Conservation (phyloP, 495 filamentous ascomycete genomes). For the Annulohypoxylon stygium region DNA sequence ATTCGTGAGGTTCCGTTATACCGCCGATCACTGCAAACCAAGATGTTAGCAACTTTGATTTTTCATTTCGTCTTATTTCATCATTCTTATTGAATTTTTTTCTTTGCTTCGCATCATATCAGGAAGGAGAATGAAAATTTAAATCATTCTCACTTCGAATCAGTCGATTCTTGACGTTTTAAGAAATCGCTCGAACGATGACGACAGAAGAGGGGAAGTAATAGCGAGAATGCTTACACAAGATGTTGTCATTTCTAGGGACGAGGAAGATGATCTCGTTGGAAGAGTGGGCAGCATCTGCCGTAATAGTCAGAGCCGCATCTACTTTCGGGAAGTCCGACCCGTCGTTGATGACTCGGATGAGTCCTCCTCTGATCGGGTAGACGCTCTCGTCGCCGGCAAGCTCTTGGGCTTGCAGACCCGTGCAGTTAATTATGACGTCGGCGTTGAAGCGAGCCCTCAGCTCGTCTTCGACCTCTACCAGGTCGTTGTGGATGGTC, state of each 20-base stretch:
- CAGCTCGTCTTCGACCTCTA: slow-evolving; percentile 56
- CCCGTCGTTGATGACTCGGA: slow-evolving; percentile 67
- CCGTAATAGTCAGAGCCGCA: slow-evolving; percentile 57
- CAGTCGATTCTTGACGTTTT: neutral
- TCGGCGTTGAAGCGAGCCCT: slow-evolving; percentile 56
- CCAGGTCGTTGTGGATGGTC: slow-evolving; percentile 57
- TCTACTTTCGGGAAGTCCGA: slow-evolving; percentile 61
- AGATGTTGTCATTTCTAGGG: slow-evolving; percentile 65
- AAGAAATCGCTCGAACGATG: neutral
- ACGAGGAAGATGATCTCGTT: slow-evolving; percentile 65
- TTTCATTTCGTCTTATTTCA: neutral
- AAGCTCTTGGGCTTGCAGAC: slow-evolving; percentile 53
- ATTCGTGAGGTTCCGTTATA: slow-evolving; percentile 56
- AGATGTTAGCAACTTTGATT: slow-evolving; percentile 20
- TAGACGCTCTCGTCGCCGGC: slow-evolving; percentile 58
- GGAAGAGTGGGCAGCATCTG: slow-evolving; percentile 51
- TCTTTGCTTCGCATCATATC: neutral
- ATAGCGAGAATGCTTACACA: slow-evolving; percentile 45
- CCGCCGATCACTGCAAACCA: slow-evolving; percentile 55
- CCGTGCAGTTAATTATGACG: slow-evolving; percentile 63
- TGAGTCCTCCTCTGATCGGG: slow-evolving; percentile 61
- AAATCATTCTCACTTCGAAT: neutral
- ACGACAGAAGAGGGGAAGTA: neutral
- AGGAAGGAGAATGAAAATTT: neutral
- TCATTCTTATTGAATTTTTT: neutral